These are phyloP conservation scores for Didymella pinodella DNA, from an alignment of 2,329 filamentous ascomycete species.

Conservation along the genomic window DNA sequence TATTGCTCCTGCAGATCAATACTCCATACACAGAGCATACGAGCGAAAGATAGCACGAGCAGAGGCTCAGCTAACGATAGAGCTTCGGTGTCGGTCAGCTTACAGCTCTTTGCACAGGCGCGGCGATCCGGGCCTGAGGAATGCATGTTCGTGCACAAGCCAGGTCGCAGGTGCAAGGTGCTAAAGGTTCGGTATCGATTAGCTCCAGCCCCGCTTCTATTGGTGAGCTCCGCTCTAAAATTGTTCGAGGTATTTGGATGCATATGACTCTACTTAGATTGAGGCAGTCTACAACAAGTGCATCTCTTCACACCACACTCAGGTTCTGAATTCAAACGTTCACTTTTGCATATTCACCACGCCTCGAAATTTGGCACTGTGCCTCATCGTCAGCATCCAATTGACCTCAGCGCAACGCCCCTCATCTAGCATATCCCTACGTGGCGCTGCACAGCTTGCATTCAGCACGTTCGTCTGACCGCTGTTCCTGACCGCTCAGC, in stretches of 20 bases:
- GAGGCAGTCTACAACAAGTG: constrained; percentile 2
- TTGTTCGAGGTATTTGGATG: constrained; percentile 18
- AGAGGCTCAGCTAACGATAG: constrained; percentile 9
- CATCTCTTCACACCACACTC: neutral
- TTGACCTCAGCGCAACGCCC: constrained; percentile 16
- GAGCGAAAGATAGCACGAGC: neutral
- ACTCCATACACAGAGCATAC: neutral
- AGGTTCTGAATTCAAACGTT: constrained; percentile 2
- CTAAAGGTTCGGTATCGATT: constrained; percentile 15
- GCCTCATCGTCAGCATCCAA: constrained; percentile 15
- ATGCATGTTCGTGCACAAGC: constrained; percentile 10
- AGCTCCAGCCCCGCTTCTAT: constrained; percentile 5
- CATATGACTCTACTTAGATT: constrained; percentile 19
- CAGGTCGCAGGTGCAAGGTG: constrained; percentile 3
- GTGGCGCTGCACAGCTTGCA: constrained; percentile 19
- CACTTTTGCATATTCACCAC: constrained; percentile 1
- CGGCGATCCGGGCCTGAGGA: constrained; percentile 12
- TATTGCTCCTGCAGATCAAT: neutral
- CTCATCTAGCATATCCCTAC: constrained; percentile 19
- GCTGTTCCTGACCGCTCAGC: constrained; percentile 23
- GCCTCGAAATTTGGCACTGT: constrained; percentile 8
- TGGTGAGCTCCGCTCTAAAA: constrained; percentile 12
- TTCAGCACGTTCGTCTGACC: constrained; percentile 28
- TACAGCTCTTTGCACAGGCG: neutral
- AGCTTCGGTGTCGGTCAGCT: constrained; percentile 10